A percentile compares a stretch with the other conserved stretches of the same genome.
These are phyloP conservation scores for Apiospora koreana DNA, from an alignment of 2,329 filamentous ascomycete genomes.

Conservation along the genomic window DNA sequence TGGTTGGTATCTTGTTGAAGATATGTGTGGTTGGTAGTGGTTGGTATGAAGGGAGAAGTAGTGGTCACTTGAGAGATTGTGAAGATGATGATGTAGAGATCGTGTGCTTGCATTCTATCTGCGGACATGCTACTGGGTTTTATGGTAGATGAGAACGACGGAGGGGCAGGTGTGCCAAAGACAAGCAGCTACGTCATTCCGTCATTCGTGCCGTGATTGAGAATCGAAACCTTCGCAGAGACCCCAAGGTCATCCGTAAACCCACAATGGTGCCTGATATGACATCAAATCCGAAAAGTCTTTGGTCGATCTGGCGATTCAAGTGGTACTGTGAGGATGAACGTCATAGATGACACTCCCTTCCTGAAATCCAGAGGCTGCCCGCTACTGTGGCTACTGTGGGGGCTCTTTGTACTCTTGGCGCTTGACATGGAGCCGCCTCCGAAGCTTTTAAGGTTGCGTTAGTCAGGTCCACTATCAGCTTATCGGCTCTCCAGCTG, in stretches of 20 bases:
- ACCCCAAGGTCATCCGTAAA: background rate
- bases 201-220: background rate
- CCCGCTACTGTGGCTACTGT: background rate
- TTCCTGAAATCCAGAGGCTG: background rate
- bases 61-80: background rate
- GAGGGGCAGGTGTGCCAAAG: background rate
- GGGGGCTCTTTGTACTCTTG: background rate
- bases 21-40: background rate
- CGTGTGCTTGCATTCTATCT: background rate
- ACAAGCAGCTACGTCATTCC: background rate
- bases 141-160: background rate
- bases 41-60: background rate
- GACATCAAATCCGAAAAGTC: constrained; percentile 5
- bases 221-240: background rate
- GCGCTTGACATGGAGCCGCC: background rate
- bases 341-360: constrained; percentile 5
- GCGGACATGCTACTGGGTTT: background rate
- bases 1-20: background rate
- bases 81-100: background rate
- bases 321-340: background rate
- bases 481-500: constrained; percentile 3
- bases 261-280: constrained; percentile 7
- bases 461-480: constrained; percentile 2
- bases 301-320: constrained; percentile 3
- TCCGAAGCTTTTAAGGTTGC: background rate